These are phyloP conservation scores for Aristolochia fimbriata DNA, from an alignment of 164 flowering plant genomes.

Conservation along the genomic window DNA sequence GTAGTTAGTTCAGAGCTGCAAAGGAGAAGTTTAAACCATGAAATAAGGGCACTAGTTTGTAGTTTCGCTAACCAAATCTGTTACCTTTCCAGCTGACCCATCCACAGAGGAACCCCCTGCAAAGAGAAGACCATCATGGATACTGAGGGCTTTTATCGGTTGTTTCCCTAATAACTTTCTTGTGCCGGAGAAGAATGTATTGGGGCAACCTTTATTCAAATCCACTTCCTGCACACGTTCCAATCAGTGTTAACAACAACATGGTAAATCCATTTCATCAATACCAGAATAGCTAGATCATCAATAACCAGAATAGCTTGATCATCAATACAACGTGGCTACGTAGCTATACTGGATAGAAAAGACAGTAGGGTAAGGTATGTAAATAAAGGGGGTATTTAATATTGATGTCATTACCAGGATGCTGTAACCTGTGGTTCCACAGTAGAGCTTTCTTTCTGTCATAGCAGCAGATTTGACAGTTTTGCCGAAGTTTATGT, in stretches of 20 bases:
- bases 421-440: constrained; percentile 55
- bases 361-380: background rate
- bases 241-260: background rate
- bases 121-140: constrained; percentile 33
- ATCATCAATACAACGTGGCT: background rate
- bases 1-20: background rate
- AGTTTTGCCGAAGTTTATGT: constrained; percentile 47
- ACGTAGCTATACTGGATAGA: background rate
- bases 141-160: constrained; percentile 31
- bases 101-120: constrained; percentile 66
- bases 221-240: constrained; percentile 46
- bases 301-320: background rate
- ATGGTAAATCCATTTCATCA: constrained; percentile 1
- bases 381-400: too few species aligned
- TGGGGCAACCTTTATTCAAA: constrained; percentile 26
- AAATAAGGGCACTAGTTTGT: background rate
- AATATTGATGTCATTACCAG: constrained; percentile 29
- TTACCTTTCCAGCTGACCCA: constrained; percentile 69
- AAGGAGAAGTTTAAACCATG: background rate
- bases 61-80: background rate
- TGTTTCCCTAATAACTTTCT: constrained; percentile 60
- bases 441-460: constrained; percentile 44
- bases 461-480: constrained; percentile 48
- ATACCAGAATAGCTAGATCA: background rate
- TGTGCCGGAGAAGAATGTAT: constrained; percentile 49